These are phyloP conservation scores for Cryptococcus wingfieldii DNA, from an alignment of 1,284 basidiomycete species.

Conservation along the genomic window DNA sequence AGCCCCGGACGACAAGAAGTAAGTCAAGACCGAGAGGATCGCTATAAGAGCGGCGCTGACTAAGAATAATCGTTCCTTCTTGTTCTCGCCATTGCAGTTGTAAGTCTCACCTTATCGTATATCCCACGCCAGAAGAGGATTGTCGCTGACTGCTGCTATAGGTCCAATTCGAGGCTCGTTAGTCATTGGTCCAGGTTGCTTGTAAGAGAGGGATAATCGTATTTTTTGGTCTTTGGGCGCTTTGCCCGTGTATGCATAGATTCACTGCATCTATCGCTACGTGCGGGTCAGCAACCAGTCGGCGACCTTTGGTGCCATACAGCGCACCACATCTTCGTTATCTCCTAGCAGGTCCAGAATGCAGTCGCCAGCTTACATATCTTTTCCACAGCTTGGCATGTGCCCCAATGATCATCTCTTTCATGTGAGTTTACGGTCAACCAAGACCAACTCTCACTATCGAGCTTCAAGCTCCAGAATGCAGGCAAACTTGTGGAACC, in stretches of 20 bases:
- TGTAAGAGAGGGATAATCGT: too few relatives aligned
- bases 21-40: constrained; percentile 45
- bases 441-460: too few relatives aligned
- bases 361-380: neutral
- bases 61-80: neutral
- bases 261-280: neutral
- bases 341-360: neutral
- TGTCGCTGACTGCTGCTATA: constrained; percentile 9
- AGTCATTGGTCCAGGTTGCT: neutral
- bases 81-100: neutral
- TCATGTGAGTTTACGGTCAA: too few relatives aligned
- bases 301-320: neutral
- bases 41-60: neutral
- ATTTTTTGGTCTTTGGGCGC: too few relatives aligned
- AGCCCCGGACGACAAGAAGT: constrained; percentile 95
- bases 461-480: too few relatives aligned
- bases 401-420: too few relatives aligned
- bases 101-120: constrained; percentile 1
- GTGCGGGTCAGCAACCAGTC: neutral
- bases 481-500: too few relatives aligned
- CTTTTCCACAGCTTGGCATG: too few relatives aligned
- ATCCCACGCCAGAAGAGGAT: neutral
- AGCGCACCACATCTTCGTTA: too few relatives aligned
- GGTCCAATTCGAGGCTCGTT: constrained; percentile 46
- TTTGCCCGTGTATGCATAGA: constrained; percentile 2